Percentiles rank a stretch among this genome's conserved stretches.
Conservation (phyloP, 192 early-diverging fungal species). For the Jimgerdemannia flammicorona region DNA sequence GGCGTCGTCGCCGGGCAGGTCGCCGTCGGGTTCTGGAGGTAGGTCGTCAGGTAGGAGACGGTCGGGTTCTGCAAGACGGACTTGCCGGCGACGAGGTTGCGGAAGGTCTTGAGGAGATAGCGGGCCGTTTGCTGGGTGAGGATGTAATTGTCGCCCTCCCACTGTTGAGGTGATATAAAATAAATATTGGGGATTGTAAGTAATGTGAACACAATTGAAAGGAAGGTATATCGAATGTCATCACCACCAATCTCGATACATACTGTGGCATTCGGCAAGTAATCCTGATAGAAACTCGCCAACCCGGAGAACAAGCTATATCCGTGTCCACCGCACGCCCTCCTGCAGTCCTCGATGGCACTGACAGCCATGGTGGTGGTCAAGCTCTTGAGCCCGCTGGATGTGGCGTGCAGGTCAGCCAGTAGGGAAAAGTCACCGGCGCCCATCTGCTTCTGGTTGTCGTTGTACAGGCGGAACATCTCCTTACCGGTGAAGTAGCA, state of each 20-base stretch:
- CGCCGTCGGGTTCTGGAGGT: constrained; percentile 51
- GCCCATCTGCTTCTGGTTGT: constrained; percentile 50
- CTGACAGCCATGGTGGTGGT: constrained; percentile 64
- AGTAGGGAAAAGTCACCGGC: constrained; percentile 60
- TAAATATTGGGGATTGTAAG: background rate
- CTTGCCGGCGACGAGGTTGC: constrained; percentile 48
- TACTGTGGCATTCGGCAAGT: constrained; percentile 67
- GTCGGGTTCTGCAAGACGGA: constrained; percentile 37
- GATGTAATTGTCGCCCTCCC: constrained; percentile 86
- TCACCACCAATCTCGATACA: background rate
- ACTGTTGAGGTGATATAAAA: constrained; percentile 18
- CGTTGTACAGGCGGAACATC: constrained; percentile 56
- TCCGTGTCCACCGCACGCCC: constrained; percentile 76
- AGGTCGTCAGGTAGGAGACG: constrained; percentile 41
- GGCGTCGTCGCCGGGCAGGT: constrained; percentile 50
- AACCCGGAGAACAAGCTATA: constrained; percentile 74
- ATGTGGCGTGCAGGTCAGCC: constrained; percentile 72
- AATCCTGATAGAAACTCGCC: constrained; percentile 61
- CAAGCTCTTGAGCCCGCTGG: constrained; percentile 70
- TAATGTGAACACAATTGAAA: background rate
- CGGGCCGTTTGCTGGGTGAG: constrained; percentile 83
- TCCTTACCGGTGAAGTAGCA: constrained; percentile 66
- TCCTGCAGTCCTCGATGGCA: constrained; percentile 70
- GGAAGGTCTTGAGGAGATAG: constrained; percentile 70
- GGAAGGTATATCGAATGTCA: constrained; percentile 59